Evolutionary conservation across 2,329 filamentous ascomycete species (phyloP), one percentile per base, ranked within the genome.

Genomic region (Trichophyton benhamiae): DNA sequence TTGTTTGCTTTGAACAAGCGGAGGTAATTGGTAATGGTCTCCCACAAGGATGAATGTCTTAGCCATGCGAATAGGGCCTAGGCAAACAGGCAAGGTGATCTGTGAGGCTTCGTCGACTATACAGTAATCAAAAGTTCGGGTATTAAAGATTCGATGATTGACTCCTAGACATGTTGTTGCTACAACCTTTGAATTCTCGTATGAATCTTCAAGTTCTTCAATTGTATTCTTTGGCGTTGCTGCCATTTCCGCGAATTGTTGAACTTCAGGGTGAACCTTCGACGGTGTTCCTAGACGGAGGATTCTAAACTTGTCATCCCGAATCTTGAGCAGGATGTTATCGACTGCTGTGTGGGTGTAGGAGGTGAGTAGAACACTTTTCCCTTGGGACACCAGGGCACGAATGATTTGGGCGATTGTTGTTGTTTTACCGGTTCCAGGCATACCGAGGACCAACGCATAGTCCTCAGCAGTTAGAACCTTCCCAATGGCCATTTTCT

Each of bases 91-190:
- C 20, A 99, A 78, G 0, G 94, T 99, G 71, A 99, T 97, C 69
- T 99, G 94, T 1, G 91, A 96, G 0, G 94, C 94, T 74, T 99
- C 94, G 66, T 99, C 94, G 3, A 99, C 92, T 65, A 99, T 97
- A 70, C 94, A 99, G 71, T 96, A 97, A 74, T 99, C 94, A 67
- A 99, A 99, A 0, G 87, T 85, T 3, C 94, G 87, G 69, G 92
- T 88, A 61, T 83, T 87, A 75, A 99, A 97, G 7, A 99, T 78
- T 1, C 86, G 82, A 72, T 99, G 94, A 67, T 87, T 92, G 71
- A 96, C 89, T 1, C 91, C 90, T 27, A 99, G 81, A 70, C 94
- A 99, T 0, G 94, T 97, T 0, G 94, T 96, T 3, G 92, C 94
- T 2, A 99, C 94, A 30, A 99, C 86, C 1, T 88, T 88, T 1